phyloP scores from a whole-genome alignment of 2,329 filamentous ascomycete genomes.

The Triangularia verruculosa region DNA sequence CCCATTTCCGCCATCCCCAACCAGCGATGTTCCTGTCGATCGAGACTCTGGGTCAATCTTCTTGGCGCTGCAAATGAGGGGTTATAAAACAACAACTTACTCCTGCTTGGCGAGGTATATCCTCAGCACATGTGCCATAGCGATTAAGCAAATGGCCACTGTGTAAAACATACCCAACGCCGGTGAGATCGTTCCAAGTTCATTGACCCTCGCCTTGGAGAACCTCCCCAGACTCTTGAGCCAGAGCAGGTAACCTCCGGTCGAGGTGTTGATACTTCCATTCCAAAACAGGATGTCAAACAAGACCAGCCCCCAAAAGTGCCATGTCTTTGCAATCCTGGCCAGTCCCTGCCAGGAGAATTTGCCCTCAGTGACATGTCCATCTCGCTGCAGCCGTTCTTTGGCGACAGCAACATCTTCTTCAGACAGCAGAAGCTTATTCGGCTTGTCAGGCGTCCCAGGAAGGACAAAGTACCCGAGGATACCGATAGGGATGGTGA shows the following conservation, averaged over 20 bases:
- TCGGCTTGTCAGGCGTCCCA: constrained; percentile 49
- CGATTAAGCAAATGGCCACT: constrained; percentile 43
- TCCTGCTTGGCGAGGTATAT: constrained; percentile 25
- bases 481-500: constrained; percentile 54
- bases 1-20: too few species aligned
- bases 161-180: constrained; percentile 57
- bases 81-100: constrained; percentile 21
- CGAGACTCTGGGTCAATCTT: constrained; percentile 13
- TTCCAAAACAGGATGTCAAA: constrained; percentile 59
- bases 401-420: constrained; percentile 46
- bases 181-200: constrained; percentile 50
- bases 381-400: constrained; percentile 42
- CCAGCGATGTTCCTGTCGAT: constrained; percentile 1
- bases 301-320: constrained; percentile 50
- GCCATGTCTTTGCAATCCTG: constrained; percentile 41
- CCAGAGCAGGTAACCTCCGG: constrained; percentile 55
- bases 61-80: constrained; percentile 8
- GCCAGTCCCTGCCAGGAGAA: constrained; percentile 36
- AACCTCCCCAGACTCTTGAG: constrained; percentile 53
- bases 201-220: constrained; percentile 45
- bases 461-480: constrained; percentile 51
- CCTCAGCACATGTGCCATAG: constrained; percentile 25
- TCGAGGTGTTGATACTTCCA: constrained; percentile 42
- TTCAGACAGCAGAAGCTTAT: constrained; percentile 44
- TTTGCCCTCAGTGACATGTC: constrained; percentile 40